These are phyloP conservation scores for Entomortierella chlamydospora DNA, from an alignment of 192 early-diverging fungal genomes.

Conservation along the genomic window DNA sequence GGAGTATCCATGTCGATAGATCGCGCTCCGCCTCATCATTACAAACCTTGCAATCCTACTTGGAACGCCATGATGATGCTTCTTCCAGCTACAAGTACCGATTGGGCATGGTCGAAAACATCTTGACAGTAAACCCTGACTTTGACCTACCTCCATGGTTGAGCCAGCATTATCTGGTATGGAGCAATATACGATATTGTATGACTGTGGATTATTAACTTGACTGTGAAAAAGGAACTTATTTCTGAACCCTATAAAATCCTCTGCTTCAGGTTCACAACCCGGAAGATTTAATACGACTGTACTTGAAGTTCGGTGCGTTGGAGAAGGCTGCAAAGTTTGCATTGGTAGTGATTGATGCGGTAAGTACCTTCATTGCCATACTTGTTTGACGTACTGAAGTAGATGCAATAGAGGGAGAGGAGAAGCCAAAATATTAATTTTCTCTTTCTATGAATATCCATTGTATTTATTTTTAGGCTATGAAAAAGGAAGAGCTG, in stretches of 20 bases:
- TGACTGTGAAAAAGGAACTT: too few relatives aligned
- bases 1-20: neutral
- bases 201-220: too few relatives aligned
- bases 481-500: conserved; percentile 32
- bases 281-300: conserved; percentile 46
- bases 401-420: too few relatives aligned
- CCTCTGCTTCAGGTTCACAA: too few relatives aligned
- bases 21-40: conserved; percentile 7
- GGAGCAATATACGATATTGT: neutral
- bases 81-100: conserved; percentile 29
- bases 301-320: conserved; percentile 32
- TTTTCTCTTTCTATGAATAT: too few relatives aligned
- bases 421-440: too few relatives aligned
- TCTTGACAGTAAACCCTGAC: conserved; percentile 22
- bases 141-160: conserved; percentile 44
- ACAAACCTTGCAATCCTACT: conserved; percentile 21
- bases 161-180: conserved; percentile 43
- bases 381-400: neutral
- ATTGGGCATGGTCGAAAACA: conserved; percentile 12
- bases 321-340: conserved; percentile 36
- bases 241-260: too few relatives aligned
- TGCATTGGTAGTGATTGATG: conserved; percentile 30
- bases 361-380: conserved; percentile 5
- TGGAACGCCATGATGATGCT: conserved; percentile 33
- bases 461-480: too few relatives aligned